Evolutionary conservation across 306 rosid species (phyloP), one percentile per base, ranked within the genome.

Genomic region (Carpinus fangiana): DNA sequence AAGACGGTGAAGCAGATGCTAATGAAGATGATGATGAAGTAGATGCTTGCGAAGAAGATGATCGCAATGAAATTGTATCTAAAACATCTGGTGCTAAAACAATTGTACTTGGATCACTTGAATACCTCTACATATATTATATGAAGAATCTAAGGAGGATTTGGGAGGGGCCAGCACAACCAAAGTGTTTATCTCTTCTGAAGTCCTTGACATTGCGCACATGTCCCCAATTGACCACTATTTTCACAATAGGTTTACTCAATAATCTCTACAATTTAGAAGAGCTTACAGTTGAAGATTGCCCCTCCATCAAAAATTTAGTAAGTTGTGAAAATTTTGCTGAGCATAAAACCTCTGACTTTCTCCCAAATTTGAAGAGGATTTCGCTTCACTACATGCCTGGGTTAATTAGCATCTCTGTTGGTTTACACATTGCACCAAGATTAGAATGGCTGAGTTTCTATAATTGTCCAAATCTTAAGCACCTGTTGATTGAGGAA

Each of bases 391-490:
- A 64, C 2, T 50, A 66, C 60, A 70, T 82, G 23, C 75, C 65
- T 2, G 61, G 41, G 16, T 51, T 81, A 54, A 10, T 41, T 10
- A 75, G 62, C 77, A 81, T n/a, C n/a, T n/a, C n/a, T n/a, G n/a
- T 81, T 21, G 80, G 76, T 14, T 36, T 81, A n/a, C 38, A 17
- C 14, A 55, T 60, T 60, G 84, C 50, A 1, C 67, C 10, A 0
- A 8, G 4, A 4, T 70, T 81, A 60, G 48, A 70, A 41, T 8
- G 72, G 31, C 18, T 81, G 6, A 76, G 64, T 51, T 34, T 81
- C 41, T 81, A 76, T 75, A n/a, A 60, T 28, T 81, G 84, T n/a
- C 77, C 80, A 11, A 70, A 76, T 20, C 80, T 81, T 45, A 28
- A 17, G 5, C 51, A 46, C 2, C 60, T 70, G 48, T 81, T 72